These are phyloP conservation scores for Aspergillus sp. DNA, from an alignment of 2,329 filamentous ascomycete species.

Conservation along the genomic window DNA sequence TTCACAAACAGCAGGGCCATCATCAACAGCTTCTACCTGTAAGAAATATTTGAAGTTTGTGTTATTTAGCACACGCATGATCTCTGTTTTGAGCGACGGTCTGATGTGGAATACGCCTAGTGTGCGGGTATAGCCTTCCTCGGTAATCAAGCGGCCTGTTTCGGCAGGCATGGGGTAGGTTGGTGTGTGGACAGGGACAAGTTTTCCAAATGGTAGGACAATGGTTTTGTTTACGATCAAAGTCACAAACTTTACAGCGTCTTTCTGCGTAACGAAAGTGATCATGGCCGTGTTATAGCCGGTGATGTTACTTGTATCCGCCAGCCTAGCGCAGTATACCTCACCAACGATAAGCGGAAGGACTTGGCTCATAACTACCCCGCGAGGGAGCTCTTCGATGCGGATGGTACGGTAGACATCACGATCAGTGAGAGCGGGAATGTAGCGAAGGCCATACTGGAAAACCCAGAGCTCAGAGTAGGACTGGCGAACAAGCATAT, in stretches of 20 bases:
- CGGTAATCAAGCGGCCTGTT: constrained; percentile 21
- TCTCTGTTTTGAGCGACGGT: constrained; percentile 8
- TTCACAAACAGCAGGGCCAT: constrained; percentile 10
- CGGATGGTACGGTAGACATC: constrained; percentile 31
- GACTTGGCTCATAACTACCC: constrained; percentile 23
- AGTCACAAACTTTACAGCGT: constrained; percentile 24
- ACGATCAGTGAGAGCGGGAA: constrained; percentile 20
- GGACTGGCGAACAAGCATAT: constrained; percentile 7
- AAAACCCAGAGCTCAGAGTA: constrained; percentile 24
- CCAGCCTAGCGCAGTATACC: constrained; percentile 29
- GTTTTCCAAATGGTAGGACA: constrained; percentile 18
- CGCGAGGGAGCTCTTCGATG: constrained; percentile 26
- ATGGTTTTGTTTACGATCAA: constrained; percentile 5
- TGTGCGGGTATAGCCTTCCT: constrained; percentile 26
- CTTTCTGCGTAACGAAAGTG: constrained; percentile 26
- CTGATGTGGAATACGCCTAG: constrained; percentile 20
- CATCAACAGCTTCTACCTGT: constrained; percentile 19
- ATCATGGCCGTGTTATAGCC: constrained; percentile 32
- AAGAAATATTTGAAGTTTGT: constrained; percentile 3
- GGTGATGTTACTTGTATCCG: constrained; percentile 28
- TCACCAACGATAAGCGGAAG: constrained; percentile 25
- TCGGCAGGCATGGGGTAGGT: constrained; percentile 30
- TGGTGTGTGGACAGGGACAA: constrained; percentile 27
- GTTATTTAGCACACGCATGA: constrained; percentile 11
- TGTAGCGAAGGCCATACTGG: constrained; percentile 33